Base-by-base conservation (phyloP, 805 yeast species). In the Starmera quercuum region DNA sequence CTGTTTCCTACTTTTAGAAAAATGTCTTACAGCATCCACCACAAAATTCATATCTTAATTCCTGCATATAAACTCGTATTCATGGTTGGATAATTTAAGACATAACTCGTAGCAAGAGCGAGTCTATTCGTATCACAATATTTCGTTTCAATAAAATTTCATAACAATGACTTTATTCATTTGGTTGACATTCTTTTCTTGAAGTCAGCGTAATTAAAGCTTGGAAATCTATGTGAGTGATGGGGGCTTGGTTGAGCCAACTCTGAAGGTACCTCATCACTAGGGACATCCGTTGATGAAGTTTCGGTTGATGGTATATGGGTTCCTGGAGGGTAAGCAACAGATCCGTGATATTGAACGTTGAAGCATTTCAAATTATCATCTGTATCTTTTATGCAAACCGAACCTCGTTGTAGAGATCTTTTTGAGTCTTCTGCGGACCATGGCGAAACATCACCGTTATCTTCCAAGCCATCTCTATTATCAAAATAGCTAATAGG, bases 321-420 rank as follows among this genome's bases (percentile, higher is more conserved):
- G 12, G 34, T 20, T 19, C 25, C 29, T 12, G 33, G 33, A 17
- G 33, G 33, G 14, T 31, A 24, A 10, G 34, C 20, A 3, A 32
- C 30, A 6, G 30, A 26, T n/a, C 34, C 34, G 20, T 20, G 29
- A n/a, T 32, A 32, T 11, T 32, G 34, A n/a, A 32, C 34, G 26
- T 32, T 32, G 19, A 32, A 32, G 9, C 23, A 19, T 9, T 17
- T 6, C 10, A 18, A 8, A 13, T 25, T 20, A 18, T 14, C 22
- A 12, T 18, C 30, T 6, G 7, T 11, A 18, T 17, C 30, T 7
- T 18, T 18, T 13, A 31, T 13, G 10, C 29, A 14, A 17, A 21
- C 25, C 4, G 33, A 31, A n/a, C 27, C 20, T 20, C 28, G 13
- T 23, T 31, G 33, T n/a, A 16, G 15, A 18, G 7, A 5, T 31